Base-by-base conservation (phyloP, 1,284 basidiomycete species). In the Chalciporus sp. region DNA sequence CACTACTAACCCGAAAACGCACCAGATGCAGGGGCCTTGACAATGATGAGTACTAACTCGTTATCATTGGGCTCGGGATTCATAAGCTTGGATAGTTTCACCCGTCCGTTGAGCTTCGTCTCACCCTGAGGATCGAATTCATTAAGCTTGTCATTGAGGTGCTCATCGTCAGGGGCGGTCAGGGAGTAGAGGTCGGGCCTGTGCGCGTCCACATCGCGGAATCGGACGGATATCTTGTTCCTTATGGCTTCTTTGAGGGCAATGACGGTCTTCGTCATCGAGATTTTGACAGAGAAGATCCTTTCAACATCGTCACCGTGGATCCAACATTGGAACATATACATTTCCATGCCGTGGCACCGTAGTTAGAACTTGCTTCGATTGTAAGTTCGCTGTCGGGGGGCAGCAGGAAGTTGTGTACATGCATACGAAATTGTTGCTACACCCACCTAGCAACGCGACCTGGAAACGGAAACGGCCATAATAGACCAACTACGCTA, bases 231-330 rank as follows among this genome's bases (percentile, higher is more conserved):
- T 2, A 5, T 42, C 46, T 45, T 31, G n/a, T 9, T 12, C 20
- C 31, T 52, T 17, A 56, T 52, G 6, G 11, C 41, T 12, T 45
- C 14, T 47, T 45, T 56, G 45, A 56, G 33, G 10, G 26, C 1
- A 10, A 3, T 4, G 27, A 56, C 26, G 19, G 4, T 31, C 4
- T 17, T 14, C 7, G 50, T 26, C 4, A 11, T 11, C 10, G 27
- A 29, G 29, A 56, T 52, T 17, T 49, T 14, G 46, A 52, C 46
- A 9, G 26, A 3, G 23, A 52, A 56, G 16, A 41, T 27, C 8
- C 3, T 11, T 1, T 27, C 11, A 16, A 17, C 19, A 10, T 47
- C n/a, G 7, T 40, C n/a, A 20, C 46, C 47, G 3, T 8, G 26
- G 10, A 52, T 20, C 46, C 39, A 49, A 23, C 51, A 56, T n/a